phyloP scores from a whole-genome alignment of 345 rosid genomes.

The Moricandia moricandioides region DNA sequence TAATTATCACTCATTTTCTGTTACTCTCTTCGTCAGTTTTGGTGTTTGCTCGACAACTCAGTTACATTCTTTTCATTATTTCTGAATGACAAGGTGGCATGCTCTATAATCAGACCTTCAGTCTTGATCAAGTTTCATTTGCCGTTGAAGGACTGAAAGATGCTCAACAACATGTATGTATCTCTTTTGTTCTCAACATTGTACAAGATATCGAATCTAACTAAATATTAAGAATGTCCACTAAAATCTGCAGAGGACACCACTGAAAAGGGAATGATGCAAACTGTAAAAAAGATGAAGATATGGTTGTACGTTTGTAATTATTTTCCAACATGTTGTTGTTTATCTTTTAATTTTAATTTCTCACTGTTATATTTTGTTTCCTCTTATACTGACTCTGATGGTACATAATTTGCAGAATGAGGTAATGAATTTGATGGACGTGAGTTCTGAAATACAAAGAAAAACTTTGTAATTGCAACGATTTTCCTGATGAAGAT shows the following conservation, averaged over 20 bases:
- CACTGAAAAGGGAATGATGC: constrained; percentile 98
- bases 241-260: constrained; percentile 60
- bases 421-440: constrained; percentile 98
- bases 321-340: no score
- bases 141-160: constrained; percentile 95
- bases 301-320: constrained; percentile 62
- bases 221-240: not conserved
- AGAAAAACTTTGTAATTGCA: constrained; percentile 85
- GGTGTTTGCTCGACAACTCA: not conserved
- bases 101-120: constrained; percentile 88
- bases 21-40: not conserved
- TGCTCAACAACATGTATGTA: constrained; percentile 89
- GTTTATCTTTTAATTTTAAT: no score
- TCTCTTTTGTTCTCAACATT: not conserved
- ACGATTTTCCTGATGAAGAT: constrained; percentile 93
- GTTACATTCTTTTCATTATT: constrained; percentile 43
- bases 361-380: not conserved
- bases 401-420: constrained; percentile 81
- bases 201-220: not conserved
- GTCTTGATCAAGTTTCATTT: constrained; percentile 95
- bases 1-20: not conserved
- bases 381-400: constrained; percentile 3
- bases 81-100: constrained; percentile 96
- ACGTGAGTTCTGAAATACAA: no score
- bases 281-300: constrained; percentile 50